Evolutionary conservation across 345 rosid genomes (phyloP).

Genomic region (Psidium friedrichsthalianum): DNA sequence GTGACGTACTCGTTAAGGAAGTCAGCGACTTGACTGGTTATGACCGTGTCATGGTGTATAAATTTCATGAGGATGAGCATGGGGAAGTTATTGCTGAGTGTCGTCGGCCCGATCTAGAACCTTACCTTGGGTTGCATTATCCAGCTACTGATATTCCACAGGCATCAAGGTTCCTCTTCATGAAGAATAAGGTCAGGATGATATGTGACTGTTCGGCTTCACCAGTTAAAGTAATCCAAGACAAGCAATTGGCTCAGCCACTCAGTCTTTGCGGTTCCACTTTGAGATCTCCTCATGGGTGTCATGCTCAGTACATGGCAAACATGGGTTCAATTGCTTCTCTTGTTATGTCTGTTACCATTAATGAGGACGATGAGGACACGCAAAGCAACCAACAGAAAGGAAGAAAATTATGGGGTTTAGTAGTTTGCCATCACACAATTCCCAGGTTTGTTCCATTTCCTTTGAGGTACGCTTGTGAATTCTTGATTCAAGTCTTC

Average conservation of each 20-base stretch:
- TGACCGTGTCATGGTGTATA: constrained; percentile 82
- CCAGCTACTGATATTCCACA: constrained; percentile 90
- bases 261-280: constrained; percentile 70
- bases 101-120: constrained; percentile 37
- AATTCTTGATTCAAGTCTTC: constrained; percentile 70
- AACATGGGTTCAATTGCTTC: constrained; percentile 82
- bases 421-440: constrained; percentile 86
- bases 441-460: constrained; percentile 67
- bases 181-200: constrained; percentile 82
- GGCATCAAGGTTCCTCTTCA: constrained; percentile 75
- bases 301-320: constrained; percentile 76
- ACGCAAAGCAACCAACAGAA: constrained; percentile 26
- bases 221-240: constrained; percentile 62
- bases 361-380: constrained; percentile 47
- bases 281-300: constrained; percentile 78
- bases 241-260: constrained; percentile 46
- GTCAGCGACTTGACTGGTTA: constrained; percentile 69
- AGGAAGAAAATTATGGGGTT: constrained; percentile 65
- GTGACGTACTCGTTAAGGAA: constrained; percentile 67
- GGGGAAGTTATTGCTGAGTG: constrained; percentile 83
- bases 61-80: constrained; percentile 83
- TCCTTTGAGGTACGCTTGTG: constrained; percentile 80
- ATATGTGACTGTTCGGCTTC: constrained; percentile 61
- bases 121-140: constrained; percentile 74
- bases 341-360: constrained; percentile 77